Evolutionary conservation across 352 stramenopile genomes (phyloP), one percentile per base, ranked within the genome.

Genomic region (Globisporangium cylindrosporum): DNA sequence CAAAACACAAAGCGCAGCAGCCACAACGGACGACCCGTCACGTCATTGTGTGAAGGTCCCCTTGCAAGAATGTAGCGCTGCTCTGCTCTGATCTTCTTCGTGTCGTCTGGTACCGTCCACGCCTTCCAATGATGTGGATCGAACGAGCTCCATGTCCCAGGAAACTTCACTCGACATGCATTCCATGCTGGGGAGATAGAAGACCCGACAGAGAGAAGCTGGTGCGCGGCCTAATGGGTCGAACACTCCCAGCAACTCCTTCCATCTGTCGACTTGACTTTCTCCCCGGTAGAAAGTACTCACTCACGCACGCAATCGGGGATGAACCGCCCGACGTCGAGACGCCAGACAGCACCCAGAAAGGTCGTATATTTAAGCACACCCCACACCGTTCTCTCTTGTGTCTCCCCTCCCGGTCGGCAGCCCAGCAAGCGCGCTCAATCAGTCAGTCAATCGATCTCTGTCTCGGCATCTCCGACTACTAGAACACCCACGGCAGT

Each of bases 291-390:
- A 66, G 69, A 72, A 46, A 77, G 79, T 84, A 88, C 80, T 88
- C 79, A 71, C 68, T 62, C 67, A 86, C 85, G 78, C 76, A 86
- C 85, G 85, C 85, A 73, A 90, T 93, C 85, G 83, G 85, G 82
- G 85, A 91, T 92, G 82, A 74, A 89, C 81, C 65, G 71, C 70
- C 66, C 22, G 18, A 15, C 27, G 14, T 14, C 51, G n/a, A n/a
- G 6, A 32, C 27, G 24, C 24, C 58, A 61, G 10, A 58, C 74
- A 69, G 77, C 80, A 93, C 87, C 85, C 87, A 73, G 87, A 95
- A 93, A 92, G 87, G 87, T 82, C 80, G 84, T 87, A 67, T 72
- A 68, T 88, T 76, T 66, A 86, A 90, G 79, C 78, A 87, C 85
- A 78, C 67, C 64, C 29, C 62, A 64, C 54, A 71, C 57, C 66